These are phyloP conservation scores for Suillus decipiens DNA, from an alignment of 768 basidiomycete genomes.

Conservation along the genomic window DNA sequence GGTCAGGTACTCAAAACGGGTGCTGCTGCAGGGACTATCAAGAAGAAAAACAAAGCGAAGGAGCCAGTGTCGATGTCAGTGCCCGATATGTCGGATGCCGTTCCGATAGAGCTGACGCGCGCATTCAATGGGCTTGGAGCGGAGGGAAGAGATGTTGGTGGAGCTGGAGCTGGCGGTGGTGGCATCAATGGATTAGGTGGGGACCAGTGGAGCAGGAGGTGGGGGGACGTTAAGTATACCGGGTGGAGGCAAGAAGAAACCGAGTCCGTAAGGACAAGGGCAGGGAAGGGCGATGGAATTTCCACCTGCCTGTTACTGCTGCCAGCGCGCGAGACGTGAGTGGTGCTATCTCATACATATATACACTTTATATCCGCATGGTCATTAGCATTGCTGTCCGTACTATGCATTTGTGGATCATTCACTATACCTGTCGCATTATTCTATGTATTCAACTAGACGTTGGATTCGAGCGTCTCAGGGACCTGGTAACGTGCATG, in stretches of 20 bases:
- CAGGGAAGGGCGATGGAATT: slow-evolving; percentile 30
- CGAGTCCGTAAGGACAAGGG: slow-evolving; percentile 29
- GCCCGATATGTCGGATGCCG: slow-evolving; percentile 20
- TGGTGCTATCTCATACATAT: slow-evolving; percentile 2
- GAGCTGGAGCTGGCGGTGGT: background rate
- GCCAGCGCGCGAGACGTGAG: slow-evolving; percentile 36
- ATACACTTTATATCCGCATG: slow-evolving; percentile 13
- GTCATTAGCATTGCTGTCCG: slow-evolving; percentile 4
- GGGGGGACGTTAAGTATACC: slow-evolving; percentile 15
- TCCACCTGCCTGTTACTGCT: slow-evolving; percentile 37
- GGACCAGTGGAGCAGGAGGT: slow-evolving; percentile 13
- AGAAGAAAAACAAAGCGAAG: slow-evolving; percentile 55
- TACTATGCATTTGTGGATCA: slow-evolving; percentile 4
- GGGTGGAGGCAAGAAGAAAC: slow-evolving; percentile 13
- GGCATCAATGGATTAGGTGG: slow-evolving; percentile 12
- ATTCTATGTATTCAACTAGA: slow-evolving; percentile 18
- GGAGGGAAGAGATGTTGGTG: slow-evolving; percentile 15
- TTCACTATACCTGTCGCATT: slow-evolving; percentile 39
- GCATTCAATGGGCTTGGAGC: slow-evolving; percentile 20
- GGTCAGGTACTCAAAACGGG: too few relatives aligned
- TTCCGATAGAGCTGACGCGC: slow-evolving; percentile 21
- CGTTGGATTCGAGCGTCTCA: background rate
- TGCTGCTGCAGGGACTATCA: too few relatives aligned
- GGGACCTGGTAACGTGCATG: too few relatives aligned
- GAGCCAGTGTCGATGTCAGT: slow-evolving; percentile 26